Evolutionary conservation across 805 yeast species (phyloP).

Genomic region (Cyberlindnera japonica): DNA sequence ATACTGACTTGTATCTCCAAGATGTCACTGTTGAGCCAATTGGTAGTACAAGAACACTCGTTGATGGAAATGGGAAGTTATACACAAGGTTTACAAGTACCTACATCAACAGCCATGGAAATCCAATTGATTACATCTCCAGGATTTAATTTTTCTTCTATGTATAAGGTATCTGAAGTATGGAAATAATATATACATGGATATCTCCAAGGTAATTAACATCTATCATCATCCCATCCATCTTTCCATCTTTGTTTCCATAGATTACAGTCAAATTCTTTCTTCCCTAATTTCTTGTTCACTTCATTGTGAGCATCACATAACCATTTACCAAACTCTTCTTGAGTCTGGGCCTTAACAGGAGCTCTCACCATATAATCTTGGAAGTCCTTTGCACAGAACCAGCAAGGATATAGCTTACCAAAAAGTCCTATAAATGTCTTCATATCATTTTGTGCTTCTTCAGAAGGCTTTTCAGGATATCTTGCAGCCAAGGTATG

Average conservation of each 20-base stretch:
- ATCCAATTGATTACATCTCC: background rate
- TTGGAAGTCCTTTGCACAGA: conserved; percentile 84
- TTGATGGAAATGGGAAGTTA: background rate
- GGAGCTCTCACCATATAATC: no score
- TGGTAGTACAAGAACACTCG: no score
- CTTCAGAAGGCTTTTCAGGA: conserved; percentile 61
- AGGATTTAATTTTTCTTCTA: no score
- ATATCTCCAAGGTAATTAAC: conserved; percentile 6
- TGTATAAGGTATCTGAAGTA: no score
- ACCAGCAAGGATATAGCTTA: conserved; percentile 87
- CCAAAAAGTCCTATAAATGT: conserved; percentile 70
- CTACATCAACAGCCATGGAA: background rate
- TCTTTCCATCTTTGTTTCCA: conserved; percentile 96
- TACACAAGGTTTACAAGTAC: background rate
- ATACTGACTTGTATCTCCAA: no score
- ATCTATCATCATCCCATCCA: conserved; percentile 64
- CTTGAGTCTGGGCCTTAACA: no score
- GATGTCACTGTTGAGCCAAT: no score
- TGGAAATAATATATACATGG: no score
- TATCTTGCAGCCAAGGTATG: conserved; percentile 89
- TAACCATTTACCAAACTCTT: conserved; percentile 76
- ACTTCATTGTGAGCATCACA: conserved; percentile 95
- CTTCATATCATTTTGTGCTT: conserved; percentile 67
- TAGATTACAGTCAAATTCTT: conserved; percentile 75
- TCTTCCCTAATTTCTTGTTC: conserved; percentile 83